Conservation (phyloP, 2,329 filamentous ascomycete genomes). For the Penicillium sp. region DNA sequence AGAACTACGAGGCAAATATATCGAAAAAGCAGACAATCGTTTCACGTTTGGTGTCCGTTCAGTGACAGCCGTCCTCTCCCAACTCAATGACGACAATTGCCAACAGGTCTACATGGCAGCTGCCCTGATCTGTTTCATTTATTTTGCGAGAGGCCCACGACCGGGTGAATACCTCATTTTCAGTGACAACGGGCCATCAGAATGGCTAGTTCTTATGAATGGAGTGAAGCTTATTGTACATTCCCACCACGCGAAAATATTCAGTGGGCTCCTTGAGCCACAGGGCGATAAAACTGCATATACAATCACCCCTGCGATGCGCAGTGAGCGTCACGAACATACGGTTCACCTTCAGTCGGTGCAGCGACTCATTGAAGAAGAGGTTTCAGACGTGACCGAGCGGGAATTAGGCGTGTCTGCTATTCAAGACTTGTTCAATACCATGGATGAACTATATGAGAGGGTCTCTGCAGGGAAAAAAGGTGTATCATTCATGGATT, state of each 20-base stretch:
- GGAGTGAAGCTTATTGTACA: conserved; percentile 30
- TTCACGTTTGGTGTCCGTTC: conserved; percentile 37
- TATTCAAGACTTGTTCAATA: conserved; percentile 13
- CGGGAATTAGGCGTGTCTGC: conserved; percentile 8
- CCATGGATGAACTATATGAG: conserved; percentile 21
- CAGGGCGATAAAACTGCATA: not conserved
- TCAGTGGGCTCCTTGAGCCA: conserved; percentile 26
- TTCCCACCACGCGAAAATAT: conserved; percentile 21
- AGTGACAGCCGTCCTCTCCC: conserved; percentile 29
- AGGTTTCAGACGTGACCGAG: not conserved
- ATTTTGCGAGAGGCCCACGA: conserved; percentile 34
- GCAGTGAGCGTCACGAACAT: conserved; percentile 19
- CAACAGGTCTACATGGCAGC: conserved; percentile 36
- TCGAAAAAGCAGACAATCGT: conserved; percentile 31
- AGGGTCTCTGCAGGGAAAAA: conserved; percentile 6
- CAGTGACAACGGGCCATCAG: conserved; percentile 27
- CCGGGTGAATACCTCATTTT: conserved; percentile 36
- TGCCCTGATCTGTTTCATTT: conserved; percentile 33
- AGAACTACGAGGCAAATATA: conserved; percentile 17
- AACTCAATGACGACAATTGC: conserved; percentile 28
- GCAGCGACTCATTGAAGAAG: conserved; percentile 10
- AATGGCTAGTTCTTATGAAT: conserved; percentile 35
- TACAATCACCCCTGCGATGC: conserved; percentile 10
- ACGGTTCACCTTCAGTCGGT: conserved; percentile 12
- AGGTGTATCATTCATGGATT: conserved; percentile 23